phyloP scores from a whole-genome alignment of 495 filamentous ascomycete genomes.

The Aspergillus carlsbadensis region DNA sequence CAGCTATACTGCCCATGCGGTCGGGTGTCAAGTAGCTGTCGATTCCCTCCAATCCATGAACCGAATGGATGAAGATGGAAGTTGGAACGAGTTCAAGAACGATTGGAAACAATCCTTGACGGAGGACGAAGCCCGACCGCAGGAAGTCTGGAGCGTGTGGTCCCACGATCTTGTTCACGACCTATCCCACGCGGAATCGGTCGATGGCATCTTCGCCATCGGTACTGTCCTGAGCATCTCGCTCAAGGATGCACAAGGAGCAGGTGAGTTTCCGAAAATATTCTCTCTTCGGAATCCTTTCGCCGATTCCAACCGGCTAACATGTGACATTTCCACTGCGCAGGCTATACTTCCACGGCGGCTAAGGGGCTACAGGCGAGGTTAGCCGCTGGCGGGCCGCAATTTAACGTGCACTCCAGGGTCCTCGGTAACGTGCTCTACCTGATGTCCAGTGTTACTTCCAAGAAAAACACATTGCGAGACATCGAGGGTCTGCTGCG shows the following conservation, averaged over 20 bases:
- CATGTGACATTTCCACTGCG: slow-evolving; percentile 20
- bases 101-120: slow-evolving; percentile 32
- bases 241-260: slow-evolving; percentile 46
- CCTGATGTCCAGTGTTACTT: slow-evolving; percentile 69
- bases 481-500: slow-evolving; percentile 46
- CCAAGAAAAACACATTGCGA: slow-evolving; percentile 46
- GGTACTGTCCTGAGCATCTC: slow-evolving; percentile 70
- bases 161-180: slow-evolving; percentile 51
- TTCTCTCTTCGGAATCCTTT: not conserved
- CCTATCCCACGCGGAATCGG: slow-evolving; percentile 50
- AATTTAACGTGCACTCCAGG: slow-evolving; percentile 66
- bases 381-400: slow-evolving; percentile 39
- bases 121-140: not conserved
- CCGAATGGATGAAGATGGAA: slow-evolving; percentile 49
- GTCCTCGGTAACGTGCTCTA: slow-evolving; percentile 77
- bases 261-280: slow-evolving; percentile 37
- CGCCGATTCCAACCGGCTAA: slow-evolving; percentile 16
- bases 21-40: slow-evolving; percentile 71
- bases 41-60: slow-evolving; percentile 56
- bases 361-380: slow-evolving; percentile 57
- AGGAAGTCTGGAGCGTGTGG: slow-evolving; percentile 67
- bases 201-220: slow-evolving; percentile 66
- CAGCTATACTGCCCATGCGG: slow-evolving; percentile 76
- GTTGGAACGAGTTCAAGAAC: slow-evolving; percentile 48
- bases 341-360: slow-evolving; percentile 67